Base-by-base conservation (phyloP, 768 basidiomycete species). In the Phlebiopsis gigantea region DNA sequence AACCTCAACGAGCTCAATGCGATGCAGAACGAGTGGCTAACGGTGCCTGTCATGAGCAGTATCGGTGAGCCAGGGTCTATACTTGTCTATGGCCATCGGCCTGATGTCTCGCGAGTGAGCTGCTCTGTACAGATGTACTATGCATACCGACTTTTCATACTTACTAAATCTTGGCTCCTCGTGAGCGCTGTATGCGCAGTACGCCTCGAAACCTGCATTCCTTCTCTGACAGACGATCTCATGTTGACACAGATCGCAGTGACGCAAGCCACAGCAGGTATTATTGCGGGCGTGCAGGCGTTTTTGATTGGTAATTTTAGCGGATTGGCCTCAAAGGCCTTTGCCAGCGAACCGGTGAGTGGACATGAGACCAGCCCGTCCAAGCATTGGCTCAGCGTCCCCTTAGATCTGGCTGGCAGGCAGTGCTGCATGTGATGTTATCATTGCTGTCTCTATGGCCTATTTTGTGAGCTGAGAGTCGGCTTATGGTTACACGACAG, bases 361-460 rank as follows among this genome's bases (percentile, higher is more conserved):
- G n/a, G n/a, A n/a, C n/a, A n/a, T n/a, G n/a, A n/a, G n/a, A n/a
- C n/a, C n/a, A n/a, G n/a, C n/a, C n/a, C n/a, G 24, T 24, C 5
- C 12, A 43, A 25, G 4, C 26, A 10, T 12, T 28, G 25, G 29
- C 30, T 30, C 15, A 14, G 25, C 17, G 19, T 3, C 44, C n/a
- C 26, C 43, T 28, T 61, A 67, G 43, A 46, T 67, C 17, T 69
- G 69, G 67, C 55, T 68, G n/a, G 45, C 60, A 1, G 54, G 42
- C 12, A 43, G 52, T 6, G 47, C 62, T 39, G 26, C 65, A 2
- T 62, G 62, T 19, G 69, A 71, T 48, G 59, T 67, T 12, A 28
- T 66, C 24, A 71, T 70, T 54, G 69, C 69, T 1, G 28, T 49
- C 4, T 22, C n/a, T 4, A 65, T 70, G 31, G 59, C 61, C 1